Percentiles rank a stretch among this genome's conserved stretches.
Evolutionary conservation across 108 stramenopile genomes (phyloP).

Genomic region (Fragilariopsis cylindrus): DNA sequence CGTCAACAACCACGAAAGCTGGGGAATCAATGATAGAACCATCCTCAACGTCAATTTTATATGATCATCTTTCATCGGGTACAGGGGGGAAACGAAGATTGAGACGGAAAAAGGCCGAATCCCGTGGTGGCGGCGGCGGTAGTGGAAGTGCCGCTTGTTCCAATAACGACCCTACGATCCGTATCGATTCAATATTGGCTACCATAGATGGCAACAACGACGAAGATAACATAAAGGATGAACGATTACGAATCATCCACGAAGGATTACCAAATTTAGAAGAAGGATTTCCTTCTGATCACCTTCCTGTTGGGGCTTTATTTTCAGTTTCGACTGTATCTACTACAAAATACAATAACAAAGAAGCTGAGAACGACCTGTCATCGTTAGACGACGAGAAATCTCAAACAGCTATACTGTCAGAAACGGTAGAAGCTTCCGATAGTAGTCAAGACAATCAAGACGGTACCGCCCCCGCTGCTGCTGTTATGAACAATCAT

Average conservation of each 20-base stretch:
- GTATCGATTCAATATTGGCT: conserved; percentile 35
- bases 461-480: too few relatives aligned
- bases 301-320: conserved; percentile 47
- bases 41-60: not conserved
- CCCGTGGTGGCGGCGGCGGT: conserved; percentile 5
- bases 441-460: too few relatives aligned
- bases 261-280: conserved; percentile 42
- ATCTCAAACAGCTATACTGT: too few relatives aligned
- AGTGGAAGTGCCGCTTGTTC: not conserved
- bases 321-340: conserved; percentile 21
- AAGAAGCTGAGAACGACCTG: not conserved
- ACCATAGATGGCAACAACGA: conserved; percentile 24
- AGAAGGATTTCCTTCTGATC: conserved; percentile 54
- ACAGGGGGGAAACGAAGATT: conserved; percentile 1
- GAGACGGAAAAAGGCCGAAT: conserved; percentile 21
- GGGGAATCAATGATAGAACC: not conserved
- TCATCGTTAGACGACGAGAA: too few relatives aligned
- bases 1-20: not conserved
- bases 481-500: too few relatives aligned
- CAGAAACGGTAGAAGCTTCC: too few relatives aligned
- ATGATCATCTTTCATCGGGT: not conserved
- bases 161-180: not conserved
- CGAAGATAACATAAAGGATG: not conserved
- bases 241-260: conserved; percentile 26
- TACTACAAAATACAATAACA: not conserved